Percentiles rank a stretch among this genome's conserved stretches.
Evolutionary conservation across 1,284 basidiomycete genomes (phyloP).

Genomic region (Schizophyllum amplum): DNA sequence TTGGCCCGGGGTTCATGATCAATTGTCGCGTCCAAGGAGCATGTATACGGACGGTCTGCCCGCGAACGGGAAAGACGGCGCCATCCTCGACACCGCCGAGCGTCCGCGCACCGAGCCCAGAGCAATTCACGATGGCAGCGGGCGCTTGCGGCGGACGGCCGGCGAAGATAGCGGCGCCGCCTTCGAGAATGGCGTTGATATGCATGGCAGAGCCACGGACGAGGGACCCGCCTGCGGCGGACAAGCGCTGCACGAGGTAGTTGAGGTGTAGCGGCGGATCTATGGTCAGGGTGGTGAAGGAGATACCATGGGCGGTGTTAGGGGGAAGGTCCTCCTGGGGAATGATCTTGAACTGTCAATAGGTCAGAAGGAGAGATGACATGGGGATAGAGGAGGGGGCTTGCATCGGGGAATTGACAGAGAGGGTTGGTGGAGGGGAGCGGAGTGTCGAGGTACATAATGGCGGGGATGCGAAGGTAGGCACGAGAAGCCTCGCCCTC

Average conservation of each 20-base stretch:
- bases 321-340: conserved; percentile 34
- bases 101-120: conserved; percentile 55
- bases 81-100: conserved; percentile 77
- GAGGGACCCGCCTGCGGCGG: conserved; percentile 48
- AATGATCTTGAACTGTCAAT: conserved; percentile 45
- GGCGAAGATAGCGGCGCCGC: conserved; percentile 36
- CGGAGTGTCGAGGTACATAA: not conserved
- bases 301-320: conserved; percentile 36
- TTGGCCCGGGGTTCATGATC: not conserved
- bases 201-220: conserved; percentile 55
- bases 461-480: not conserved
- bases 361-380: not conserved
- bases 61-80: conserved; percentile 70
- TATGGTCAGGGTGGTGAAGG: conserved; percentile 62
- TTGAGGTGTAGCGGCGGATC: conserved; percentile 61
- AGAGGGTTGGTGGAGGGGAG: not conserved
- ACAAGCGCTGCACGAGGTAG: conserved; percentile 59
- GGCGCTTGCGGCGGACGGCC: conserved; percentile 19
- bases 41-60: conserved; percentile 75
- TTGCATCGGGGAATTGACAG: not conserved
- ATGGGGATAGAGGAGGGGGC: not conserved
- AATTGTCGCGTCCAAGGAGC: conserved; percentile 58
- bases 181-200: conserved; percentile 57
- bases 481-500: not conserved
- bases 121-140: conserved; percentile 59